Evolutionary conservation across 2,329 filamentous ascomycete species (phyloP), one percentile per base, ranked within the genome.

Genomic region (Ceratocystis cacaofunesta): DNA sequence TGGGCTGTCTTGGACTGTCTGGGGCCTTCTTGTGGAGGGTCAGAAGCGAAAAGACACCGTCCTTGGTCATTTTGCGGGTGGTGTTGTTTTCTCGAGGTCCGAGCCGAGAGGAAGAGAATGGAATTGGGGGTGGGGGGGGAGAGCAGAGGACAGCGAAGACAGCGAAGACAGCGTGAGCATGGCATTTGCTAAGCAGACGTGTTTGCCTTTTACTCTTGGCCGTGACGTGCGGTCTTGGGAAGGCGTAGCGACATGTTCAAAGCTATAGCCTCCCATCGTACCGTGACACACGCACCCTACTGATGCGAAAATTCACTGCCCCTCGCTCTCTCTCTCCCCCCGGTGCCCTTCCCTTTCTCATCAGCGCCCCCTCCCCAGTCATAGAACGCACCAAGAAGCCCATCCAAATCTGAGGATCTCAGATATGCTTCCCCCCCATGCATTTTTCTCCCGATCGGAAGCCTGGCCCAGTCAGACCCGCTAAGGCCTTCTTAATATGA

Each of bases 11-110:
- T 41, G 36, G 36, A 15, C 36, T 41, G 36, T 41, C 36, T 41
- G 36, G 36, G 36, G 55, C 25, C 55, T 30, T 58, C n/a, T 58
- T 19, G 17, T 58, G 25, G 25, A 58, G 55, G 55, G 55, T n/a
- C 55, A 58, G 55, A 58, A 58, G 55, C 55, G 55, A 58, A 36
- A 58, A 58, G 55, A 58, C 55, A 28, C 55, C 55, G 55, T 58
- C 55, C 55, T 36, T 58, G 55, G 55, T 58, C 55, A 58, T 58
- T 58, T 58, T 58, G 55, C 55, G 10, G 30, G 55, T 58, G 55
- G 55, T 32, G 25, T 58, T 58, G 52, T 58, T 58, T 58, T 58
- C 55, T 58, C 55, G 28, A 25, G 28, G 55, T 32, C 25, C 55
- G 55, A 32, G 55, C 55, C 25, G 55, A 58, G 28, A 36, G 55